Evolutionary conservation across 257 asterid genomes (phyloP), one percentile per base, ranked within the genome.

Genomic region (Perilla frutescens): DNA sequence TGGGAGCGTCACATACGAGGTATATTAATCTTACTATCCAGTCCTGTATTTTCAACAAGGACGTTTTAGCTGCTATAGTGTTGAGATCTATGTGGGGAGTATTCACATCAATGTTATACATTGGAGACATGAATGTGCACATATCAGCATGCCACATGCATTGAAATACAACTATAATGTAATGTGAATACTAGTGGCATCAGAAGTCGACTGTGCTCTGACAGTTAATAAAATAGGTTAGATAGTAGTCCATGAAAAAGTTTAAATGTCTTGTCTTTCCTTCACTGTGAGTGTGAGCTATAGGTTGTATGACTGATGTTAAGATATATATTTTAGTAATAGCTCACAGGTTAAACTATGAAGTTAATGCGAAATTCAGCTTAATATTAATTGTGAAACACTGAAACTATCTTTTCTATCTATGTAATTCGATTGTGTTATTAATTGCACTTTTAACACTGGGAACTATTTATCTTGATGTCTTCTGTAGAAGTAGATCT

Each of bases 1-100:
- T 61, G 89, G 88, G 76, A 82, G 84, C 1, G 81, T 85, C 73
- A 84, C 90, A 61, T 82, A 84, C 54, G 93, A 89, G 96, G 96
- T 89, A 51, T 73, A 55, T 55, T 34, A 55, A 36, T 51, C 60
- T 66, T 60, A 44, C 44, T 49, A 41, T 50, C 62, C 34, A 48
- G 11, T 40, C 58, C 41, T 75, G 15, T 54, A 53, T 68, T 67
- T 37, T 69, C 55, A 56, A 44, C 32, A 47, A n/a, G 3, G 14
- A 40, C 14, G 1, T 14, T 69, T 11, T 45, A 15, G 56, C 58
- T 57, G 7, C 3, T 1, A 13, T 56, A 68, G 32, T 9, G 11
- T 48, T 20, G 15, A 41, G 20, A 45, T 32, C 51, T 6, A 15
- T 58, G 40, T 58, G 15, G 39, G 4, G 7, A 71, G 14, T 37